Conservation (phyloP, 352 stramenopile genomes). For the Phytophthora boehmeriae region DNA sequence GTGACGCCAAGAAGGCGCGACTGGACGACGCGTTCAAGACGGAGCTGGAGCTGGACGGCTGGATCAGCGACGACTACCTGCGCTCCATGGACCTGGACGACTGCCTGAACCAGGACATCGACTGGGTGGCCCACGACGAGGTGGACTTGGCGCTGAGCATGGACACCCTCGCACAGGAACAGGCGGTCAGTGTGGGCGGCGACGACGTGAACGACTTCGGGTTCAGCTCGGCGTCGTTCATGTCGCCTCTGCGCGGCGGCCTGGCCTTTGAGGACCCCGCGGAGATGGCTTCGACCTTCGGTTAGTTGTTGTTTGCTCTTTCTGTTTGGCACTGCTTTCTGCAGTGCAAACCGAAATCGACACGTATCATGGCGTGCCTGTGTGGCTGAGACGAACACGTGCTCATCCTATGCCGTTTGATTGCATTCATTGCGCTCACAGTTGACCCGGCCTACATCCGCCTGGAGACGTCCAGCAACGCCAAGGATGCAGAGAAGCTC, state of each 20-base stretch:
- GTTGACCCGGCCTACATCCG: conserved; percentile 57
- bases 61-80: conserved; percentile 84
- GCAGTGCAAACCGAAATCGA: conserved; percentile 41
- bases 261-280: conserved; percentile 54
- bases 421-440: conserved; percentile 39
- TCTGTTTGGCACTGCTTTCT: conserved; percentile 40
- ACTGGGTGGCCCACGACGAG: conserved; percentile 80
- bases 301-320: conserved; percentile 68
- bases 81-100: conserved; percentile 79
- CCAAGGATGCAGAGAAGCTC: conserved; percentile 78
- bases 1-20: conserved; percentile 37
- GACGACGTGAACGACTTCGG: conserved; percentile 71
- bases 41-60: conserved; percentile 59
- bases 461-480: conserved; percentile 41
- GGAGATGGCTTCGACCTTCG: conserved; percentile 72
- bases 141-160: conserved; percentile 64
- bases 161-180: conserved; percentile 46
- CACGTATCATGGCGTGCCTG: conserved; percentile 30
- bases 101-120: conserved; percentile 79
- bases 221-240: conserved; percentile 55
- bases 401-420: conserved; percentile 44
- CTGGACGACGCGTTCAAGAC: conserved; percentile 40
- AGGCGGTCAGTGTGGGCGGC: conserved; percentile 24
- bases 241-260: conserved; percentile 55
- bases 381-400: conserved; percentile 38